A percentile compares a stretch with the other conserved stretches of the same genome.
These are phyloP conservation scores for Diaporthe nobilis DNA, from an alignment of 2,329 filamentous ascomycete genomes.

Conservation along the genomic window DNA sequence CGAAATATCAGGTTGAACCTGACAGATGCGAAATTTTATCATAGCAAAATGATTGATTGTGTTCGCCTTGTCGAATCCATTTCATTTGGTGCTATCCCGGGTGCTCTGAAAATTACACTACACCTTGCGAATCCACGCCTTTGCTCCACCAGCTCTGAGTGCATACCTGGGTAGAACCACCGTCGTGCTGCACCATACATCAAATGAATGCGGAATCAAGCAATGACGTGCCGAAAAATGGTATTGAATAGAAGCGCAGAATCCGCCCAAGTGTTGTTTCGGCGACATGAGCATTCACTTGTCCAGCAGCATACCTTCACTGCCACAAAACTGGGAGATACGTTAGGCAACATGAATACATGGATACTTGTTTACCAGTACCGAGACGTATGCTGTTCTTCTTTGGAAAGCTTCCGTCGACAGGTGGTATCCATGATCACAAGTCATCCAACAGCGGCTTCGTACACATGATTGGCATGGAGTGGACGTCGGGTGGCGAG, in stretches of 20 bases:
- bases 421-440: too few species aligned
- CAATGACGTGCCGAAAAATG: not conserved
- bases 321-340: too few species aligned
- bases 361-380: not conserved
- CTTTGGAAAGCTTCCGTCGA: not conserved
- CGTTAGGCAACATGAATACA: rapidly evolving
- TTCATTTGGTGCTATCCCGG: too few species aligned
- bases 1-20: not conserved
- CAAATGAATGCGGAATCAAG: not conserved
- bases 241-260: not conserved
- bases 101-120: too few species aligned
- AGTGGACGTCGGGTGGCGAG: not conserved
- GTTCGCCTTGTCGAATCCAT: not conserved
- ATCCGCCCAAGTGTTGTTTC: not conserved
- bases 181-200: not conserved
- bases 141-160: not conserved
- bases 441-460: too few species aligned
- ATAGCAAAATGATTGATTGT: not conserved
- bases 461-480: too few species aligned
- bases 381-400: not conserved
- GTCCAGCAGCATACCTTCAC: not conserved
- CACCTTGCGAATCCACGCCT: too few species aligned
- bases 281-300: not conserved
- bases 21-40: not conserved
- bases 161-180: not conserved